Base-by-base conservation (phyloP, 345 rosid genomes). In the Kandelia obovata region DNA sequence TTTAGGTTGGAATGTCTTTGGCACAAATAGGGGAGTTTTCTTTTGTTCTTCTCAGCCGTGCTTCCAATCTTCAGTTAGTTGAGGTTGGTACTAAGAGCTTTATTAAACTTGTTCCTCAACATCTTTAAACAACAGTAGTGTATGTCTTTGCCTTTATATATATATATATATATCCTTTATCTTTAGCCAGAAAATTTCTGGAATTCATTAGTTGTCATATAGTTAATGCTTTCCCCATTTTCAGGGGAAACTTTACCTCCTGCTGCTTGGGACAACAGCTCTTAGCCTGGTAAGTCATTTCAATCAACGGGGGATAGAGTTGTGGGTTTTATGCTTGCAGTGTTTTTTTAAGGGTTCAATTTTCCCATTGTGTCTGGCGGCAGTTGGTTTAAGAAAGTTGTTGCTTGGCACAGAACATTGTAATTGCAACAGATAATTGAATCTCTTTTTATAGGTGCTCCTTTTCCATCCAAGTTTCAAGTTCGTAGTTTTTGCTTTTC, bases 21-120 rank as follows among this genome's bases (percentile, higher is more conserved):
- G 97, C 99, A 27, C 99, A 95, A 77, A 95, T 95, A 62, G 99
- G 97, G 71, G 99, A 95, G 62, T 95, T 95, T 67, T 92, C 97
- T 58, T 95, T 95, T 81, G 97, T 95, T 77, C 92, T 95, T 64
- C 87, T 95, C 53, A 95, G 97, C 76, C 96, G 97, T 52, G 99
- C 99, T 68, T 91, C 97, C 75, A 95, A 95, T 86, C 93, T 95
- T 78, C 95, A 83, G 80, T 83, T 95, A 65, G 91, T 95, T 78
- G 99, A 91, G 93, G 97, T 91, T 72, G 76, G 84, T 64, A 65
- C 53, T 67, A 17, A 19, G 65, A 49, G 13, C 46, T 27, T 39
- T 39, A 58, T 43, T 37, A 43, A 3, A 13, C 26, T 17, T 58
- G 56, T 46, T 13, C 37, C 7, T 15, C 56, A 49, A 52, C 35